Base-by-base conservation (phyloP, 106 monocot species). In the Platanthera zijinensis region DNA sequence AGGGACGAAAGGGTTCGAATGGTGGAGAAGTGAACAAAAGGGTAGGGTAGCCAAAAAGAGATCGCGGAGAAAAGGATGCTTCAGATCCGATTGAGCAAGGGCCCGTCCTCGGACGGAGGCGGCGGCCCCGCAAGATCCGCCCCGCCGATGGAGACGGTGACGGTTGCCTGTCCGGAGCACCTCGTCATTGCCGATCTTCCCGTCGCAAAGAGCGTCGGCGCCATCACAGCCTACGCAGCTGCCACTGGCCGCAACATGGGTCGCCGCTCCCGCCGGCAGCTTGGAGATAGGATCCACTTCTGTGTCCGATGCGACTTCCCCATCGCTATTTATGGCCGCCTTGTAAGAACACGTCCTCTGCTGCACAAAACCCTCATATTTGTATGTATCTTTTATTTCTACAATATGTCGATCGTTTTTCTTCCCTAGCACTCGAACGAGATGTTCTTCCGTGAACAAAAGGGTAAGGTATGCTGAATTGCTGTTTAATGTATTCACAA, bases 71-170 rank as follows among this genome's bases (percentile, higher is more conserved):
- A n/a, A 57, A 75, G 51, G 17, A 95, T 95, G 95, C 95, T 95
- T 12, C 91, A 91, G 84, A 95, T 95, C 66, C 86, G 95, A 17
- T 77, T 95, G 72, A 95, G 75, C 91, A 95, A 91, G 75, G 90
- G 82, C 0, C 76, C 83, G 28, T 50, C 87, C 13, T 49, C 72
- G 72, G 87, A 80, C 48, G 84, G 85, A 48, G 86, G 76, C 4
- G 52, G 76, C 5, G 76, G 74, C 51, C 64, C 73, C 47, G 78
- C 70, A 50, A 68, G 76, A 62, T 54, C 84, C 6, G 15, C 90
- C 6, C 45, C 78, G 15, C 39, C 81, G 53, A 74, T 19, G 48
- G 94, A 89, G 75, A 77, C 68, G 45, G 75, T 80, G 46, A 80
- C 80, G 67, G 75, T 80, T 32, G 80, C 80, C 32, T 80, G 80